These are phyloP conservation scores for Penicillium verhagenii DNA, from an alignment of 495 filamentous ascomycete species.

Conservation along the genomic window DNA sequence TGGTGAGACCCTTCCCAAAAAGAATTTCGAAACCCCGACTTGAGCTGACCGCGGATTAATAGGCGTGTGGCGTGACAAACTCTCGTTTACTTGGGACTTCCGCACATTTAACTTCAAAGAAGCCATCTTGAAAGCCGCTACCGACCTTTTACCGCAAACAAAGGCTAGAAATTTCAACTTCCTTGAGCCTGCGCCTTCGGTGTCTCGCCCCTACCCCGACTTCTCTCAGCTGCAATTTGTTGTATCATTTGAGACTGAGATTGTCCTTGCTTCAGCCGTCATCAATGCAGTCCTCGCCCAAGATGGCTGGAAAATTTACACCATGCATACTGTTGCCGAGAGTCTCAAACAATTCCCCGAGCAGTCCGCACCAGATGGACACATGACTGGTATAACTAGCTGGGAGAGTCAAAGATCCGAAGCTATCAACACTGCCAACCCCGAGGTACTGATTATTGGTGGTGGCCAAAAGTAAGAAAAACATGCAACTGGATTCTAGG, in stretches of 20 bases:
- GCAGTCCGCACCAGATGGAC: conserved; percentile 16
- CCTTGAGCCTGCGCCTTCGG: conserved; percentile 18
- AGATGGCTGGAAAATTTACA: conserved; percentile 24
- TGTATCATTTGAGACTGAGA: conserved; percentile 23
- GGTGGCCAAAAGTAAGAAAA: conserved; percentile 25
- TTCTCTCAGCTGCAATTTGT: conserved; percentile 24
- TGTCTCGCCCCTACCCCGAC: conserved; percentile 22
- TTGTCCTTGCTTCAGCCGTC: conserved; percentile 23
- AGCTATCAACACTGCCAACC: conserved; percentile 21
- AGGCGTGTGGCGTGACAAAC: conserved; percentile 30
- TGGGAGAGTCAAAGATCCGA: conserved; percentile 24
- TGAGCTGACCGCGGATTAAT: conserved; percentile 4
- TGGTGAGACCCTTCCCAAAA: conserved; percentile 14
- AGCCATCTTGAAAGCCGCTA: conserved; percentile 21
- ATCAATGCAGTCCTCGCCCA: conserved; percentile 24
- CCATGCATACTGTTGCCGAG: conserved; percentile 25
- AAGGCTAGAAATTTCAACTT: conserved; percentile 23
- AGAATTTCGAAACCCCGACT: no score
- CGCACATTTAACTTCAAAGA: conserved; percentile 26
- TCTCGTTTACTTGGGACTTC: conserved; percentile 26
- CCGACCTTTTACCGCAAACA: conserved; percentile 24
- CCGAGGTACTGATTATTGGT: conserved; percentile 24
- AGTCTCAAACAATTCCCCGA: conserved; percentile 20
- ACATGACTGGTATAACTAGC: conserved; percentile 25
- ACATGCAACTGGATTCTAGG: not conserved